Conservation (phyloP, 2,329 filamentous ascomycete genomes). For the Apiospora aurea region DNA sequence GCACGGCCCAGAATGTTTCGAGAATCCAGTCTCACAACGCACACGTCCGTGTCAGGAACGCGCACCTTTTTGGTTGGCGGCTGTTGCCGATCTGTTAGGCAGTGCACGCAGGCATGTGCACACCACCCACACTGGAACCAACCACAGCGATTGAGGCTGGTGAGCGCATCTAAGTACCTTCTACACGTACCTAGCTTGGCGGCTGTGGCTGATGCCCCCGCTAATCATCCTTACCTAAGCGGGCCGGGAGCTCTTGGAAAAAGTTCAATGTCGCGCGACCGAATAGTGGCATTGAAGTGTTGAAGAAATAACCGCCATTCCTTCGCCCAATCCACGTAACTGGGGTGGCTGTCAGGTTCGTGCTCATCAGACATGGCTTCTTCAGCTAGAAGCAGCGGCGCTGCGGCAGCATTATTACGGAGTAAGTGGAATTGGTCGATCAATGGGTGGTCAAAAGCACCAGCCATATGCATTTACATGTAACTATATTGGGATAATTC, state of each 20-base stretch:
- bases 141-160: neutral
- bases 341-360: neutral
- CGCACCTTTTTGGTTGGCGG: conserved; percentile 4
- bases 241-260: conserved; percentile 32
- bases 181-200: neutral
- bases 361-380: conserved; percentile 53
- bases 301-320: conserved; percentile 2
- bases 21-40: neutral
- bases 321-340: conserved; percentile 30
- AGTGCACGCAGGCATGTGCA: neutral
- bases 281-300: conserved; percentile 2
- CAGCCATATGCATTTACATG: neutral
- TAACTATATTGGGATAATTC: conserved; percentile 24
- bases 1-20: conserved; percentile 18
- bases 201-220: neutral
- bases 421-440: conserved; percentile 48
- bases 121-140: neutral
- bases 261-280: conserved; percentile 35
- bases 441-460: neutral
- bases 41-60: conserved; percentile 12
- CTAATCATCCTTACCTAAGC: conserved; percentile 22
- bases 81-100: conserved; percentile 5
- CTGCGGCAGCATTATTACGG: conserved; percentile 56
- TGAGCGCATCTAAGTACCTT: neutral
- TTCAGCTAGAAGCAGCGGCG: conserved; percentile 63